Percentiles rank a stretch among this genome's conserved stretches.
phyloP scores from a whole-genome alignment of 2,329 filamentous ascomycete species.

The Drechslerella coelobrocha region DNA sequence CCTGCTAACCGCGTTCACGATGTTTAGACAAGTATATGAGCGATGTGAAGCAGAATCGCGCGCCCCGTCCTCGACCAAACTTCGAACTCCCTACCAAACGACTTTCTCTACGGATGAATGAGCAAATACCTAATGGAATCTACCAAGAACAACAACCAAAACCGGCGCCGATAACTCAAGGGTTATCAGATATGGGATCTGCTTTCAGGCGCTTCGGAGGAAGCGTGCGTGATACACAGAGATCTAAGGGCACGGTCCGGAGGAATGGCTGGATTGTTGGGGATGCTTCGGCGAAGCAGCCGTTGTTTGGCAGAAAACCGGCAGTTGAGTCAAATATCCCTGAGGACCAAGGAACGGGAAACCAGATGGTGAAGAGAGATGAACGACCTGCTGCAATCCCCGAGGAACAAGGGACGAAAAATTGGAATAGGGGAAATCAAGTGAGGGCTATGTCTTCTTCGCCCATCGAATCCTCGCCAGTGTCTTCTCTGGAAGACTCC shows the following conservation, averaged over 20 bases:
- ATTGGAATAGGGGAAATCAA: constrained; percentile 37
- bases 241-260: constrained; percentile 25
- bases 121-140: constrained; percentile 4
- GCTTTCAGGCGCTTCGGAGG: constrained; percentile 40
- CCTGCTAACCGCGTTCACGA: constrained; percentile 1
- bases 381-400: constrained; percentile 16
- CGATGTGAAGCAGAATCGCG: constrained; percentile 42
- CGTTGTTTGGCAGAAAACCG: constrained; percentile 36
- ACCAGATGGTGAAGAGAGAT: constrained; percentile 9
- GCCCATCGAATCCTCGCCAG: constrained; percentile 15
- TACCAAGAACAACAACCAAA: constrained; percentile 19
- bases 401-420: constrained; percentile 5
- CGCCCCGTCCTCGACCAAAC: constrained; percentile 36
- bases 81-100: constrained; percentile 41
- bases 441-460: constrained; percentile 5
- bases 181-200: constrained; percentile 26
- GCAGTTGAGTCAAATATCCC: constrained; percentile 13
- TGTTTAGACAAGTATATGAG: constrained; percentile 44
- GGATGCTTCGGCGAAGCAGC: constrained; percentile 14
- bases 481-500: constrained; percentile 31
- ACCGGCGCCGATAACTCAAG: constrained; percentile 21
- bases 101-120: constrained; percentile 28
- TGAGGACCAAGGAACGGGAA: constrained; percentile 10
- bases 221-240: constrained; percentile 40
- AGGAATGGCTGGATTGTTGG: constrained; percentile 47